Base-by-base conservation (phyloP, 2,329 filamentous ascomycete genomes). In the Cryphonectria naterciae region DNA sequence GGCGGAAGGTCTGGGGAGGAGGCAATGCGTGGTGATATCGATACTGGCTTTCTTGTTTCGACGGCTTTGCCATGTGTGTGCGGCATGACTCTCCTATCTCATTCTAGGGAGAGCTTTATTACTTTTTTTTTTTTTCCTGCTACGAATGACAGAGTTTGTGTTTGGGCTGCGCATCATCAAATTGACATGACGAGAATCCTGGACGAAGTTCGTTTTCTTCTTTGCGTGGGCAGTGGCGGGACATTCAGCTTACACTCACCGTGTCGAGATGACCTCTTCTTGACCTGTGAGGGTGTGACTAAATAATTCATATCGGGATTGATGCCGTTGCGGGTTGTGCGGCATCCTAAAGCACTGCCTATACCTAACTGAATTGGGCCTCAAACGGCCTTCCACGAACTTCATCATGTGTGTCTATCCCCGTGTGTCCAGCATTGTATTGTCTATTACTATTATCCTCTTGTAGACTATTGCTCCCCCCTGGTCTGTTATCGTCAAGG, bases 131-230 rank as follows among this genome's bases (percentile, higher is more conserved):
- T 46, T 49, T n/a, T 49, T n/a, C 10, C 7, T 68, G 63, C 60
- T 67, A 63, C 15, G 71, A 61, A 73, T 54, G 49, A 67, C 28
- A 54, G 63, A 58, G 41, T 52, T 67, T 68, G 28, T 39, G 71
- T 62, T 71, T 68, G 52, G 69, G 70, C 64, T 71, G 41, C 37
- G 58, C 39, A 69, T 62, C 39, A 69, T 67, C 63, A 73, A 67
- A 71, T 69, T 73, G 71, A 67, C 52, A 65, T 66, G 28, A 43
- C 46, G 56, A 58, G 58, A 49, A 71, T 41, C 4, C 60, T n/a
- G 41, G 43, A 46, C 58, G 32, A 32, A 61, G 43, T 67, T 62
- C 67, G 39, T 69, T 72, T 49, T 72, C 63, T 63, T 52, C 67
- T 52, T 65, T 65, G 32, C 49, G 52, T 43, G 66, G 71, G 56